Conservation (phyloP, 441 rosid genomes). For the Croton laevigatus region DNA sequence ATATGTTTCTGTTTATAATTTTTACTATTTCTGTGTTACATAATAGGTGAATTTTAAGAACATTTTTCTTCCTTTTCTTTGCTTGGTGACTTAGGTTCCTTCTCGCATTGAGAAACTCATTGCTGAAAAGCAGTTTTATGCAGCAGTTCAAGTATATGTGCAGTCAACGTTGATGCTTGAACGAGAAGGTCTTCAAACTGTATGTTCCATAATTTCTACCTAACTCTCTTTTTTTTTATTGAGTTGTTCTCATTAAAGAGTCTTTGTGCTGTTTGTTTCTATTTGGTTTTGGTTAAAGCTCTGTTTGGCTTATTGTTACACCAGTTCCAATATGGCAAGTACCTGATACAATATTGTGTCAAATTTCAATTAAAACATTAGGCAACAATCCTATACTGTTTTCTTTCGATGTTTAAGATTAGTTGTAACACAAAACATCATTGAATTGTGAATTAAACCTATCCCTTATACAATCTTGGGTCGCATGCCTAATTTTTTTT, state of each 20-base stretch:
- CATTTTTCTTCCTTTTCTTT: constrained; percentile 16
- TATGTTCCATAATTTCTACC: constrained; percentile 34
- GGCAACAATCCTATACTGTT: background rate
- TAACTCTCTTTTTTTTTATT: background rate
- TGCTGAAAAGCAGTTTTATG: constrained; percentile 88
- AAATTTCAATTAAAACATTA: background rate
- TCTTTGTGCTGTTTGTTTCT: background rate
- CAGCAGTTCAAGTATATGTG: constrained; percentile 85
- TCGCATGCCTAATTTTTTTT: background rate
- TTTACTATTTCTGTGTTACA: constrained; percentile 8
- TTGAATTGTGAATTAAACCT: background rate
- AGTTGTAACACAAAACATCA: background rate
- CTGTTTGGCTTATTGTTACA: constrained; percentile 2
- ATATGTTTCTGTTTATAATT: background rate
- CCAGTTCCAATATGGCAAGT: background rate
- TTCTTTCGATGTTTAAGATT: background rate
- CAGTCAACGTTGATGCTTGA: constrained; percentile 94
- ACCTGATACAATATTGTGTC: background rate
- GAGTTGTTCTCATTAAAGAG: background rate
- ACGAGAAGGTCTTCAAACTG: constrained; percentile 98
- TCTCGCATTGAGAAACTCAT: constrained; percentile 91
- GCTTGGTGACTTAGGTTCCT: constrained; percentile 71
- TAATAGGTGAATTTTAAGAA: constrained; percentile 9
- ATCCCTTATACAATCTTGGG: background rate
- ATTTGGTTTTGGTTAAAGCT: constrained; percentile 2